Percentiles rank a stretch among this genome's conserved stretches.
Conservation (phyloP, 352 stramenopile species). For the Pythium guiyangense region DNA sequence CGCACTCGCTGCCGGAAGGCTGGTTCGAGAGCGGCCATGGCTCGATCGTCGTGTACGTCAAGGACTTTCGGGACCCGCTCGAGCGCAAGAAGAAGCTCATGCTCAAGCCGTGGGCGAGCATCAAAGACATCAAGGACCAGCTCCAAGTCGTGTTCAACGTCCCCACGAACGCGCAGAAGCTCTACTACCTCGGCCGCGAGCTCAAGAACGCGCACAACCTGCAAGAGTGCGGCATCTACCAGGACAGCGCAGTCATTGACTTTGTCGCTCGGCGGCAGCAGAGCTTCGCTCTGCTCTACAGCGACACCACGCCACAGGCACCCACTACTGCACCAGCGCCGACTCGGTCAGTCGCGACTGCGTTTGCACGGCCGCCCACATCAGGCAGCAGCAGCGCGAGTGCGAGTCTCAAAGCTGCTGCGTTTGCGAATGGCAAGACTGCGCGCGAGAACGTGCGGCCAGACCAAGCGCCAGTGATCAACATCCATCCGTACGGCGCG, state of each 20-base stretch:
- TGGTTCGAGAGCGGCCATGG: conserved; percentile 78
- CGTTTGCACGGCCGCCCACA: conserved; percentile 3
- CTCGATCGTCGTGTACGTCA: conserved; percentile 62
- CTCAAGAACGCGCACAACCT: conserved; percentile 82
- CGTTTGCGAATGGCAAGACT: not conserved
- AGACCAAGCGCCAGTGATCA: conserved; percentile 59
- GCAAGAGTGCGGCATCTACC: conserved; percentile 80
- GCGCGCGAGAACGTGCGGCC: conserved; percentile 29
- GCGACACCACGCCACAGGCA: conserved; percentile 9
- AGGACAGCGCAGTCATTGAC: conserved; percentile 74
- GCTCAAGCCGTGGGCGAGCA: conserved; percentile 66
- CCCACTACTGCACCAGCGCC: conserved; percentile 7
- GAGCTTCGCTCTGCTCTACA: conserved; percentile 49
- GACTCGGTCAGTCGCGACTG: not conserved
- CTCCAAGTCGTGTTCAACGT: conserved; percentile 82
- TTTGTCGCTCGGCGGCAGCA: conserved; percentile 65
- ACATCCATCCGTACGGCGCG: conserved; percentile 75
- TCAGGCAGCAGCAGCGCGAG: conserved; percentile 13
- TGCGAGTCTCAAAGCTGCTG: conserved; percentile 8
- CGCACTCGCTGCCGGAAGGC: conserved; percentile 63
- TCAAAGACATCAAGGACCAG: conserved; percentile 87
- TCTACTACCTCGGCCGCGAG: conserved; percentile 79
- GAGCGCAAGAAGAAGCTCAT: conserved; percentile 83
- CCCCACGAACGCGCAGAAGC: conserved; percentile 70
- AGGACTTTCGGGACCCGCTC: conserved; percentile 78